phyloP scores from a whole-genome alignment of 2,329 filamentous ascomycete genomes.

The Fusarium ramigenum region DNA sequence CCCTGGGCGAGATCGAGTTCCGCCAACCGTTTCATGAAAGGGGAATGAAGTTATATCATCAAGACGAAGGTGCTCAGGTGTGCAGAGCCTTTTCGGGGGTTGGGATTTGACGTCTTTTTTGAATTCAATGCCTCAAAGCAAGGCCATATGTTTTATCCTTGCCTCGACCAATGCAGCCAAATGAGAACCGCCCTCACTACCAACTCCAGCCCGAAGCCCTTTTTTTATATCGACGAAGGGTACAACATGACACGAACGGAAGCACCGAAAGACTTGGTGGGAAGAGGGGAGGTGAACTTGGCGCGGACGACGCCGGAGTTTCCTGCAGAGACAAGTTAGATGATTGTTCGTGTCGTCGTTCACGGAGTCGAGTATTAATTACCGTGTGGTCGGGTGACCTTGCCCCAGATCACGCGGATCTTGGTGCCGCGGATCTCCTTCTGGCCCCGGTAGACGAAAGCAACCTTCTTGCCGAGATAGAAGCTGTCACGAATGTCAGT shows the following conservation, averaged over 20 bases:
- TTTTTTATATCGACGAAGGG: conserved; percentile 96
- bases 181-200: conserved; percentile 70
- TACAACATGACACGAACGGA: conserved; percentile 98
- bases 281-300: conserved; percentile 96
- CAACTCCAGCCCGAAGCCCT: conserved; percentile 66
- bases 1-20: conserved; percentile 39
- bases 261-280: conserved; percentile 95
- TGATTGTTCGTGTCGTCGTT: background rate
- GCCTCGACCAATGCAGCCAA: conserved; percentile 68
- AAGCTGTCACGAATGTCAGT: conserved; percentile 64
- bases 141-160: conserved; percentile 63
- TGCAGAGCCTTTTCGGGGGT: conserved; percentile 42
- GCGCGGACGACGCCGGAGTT: conserved; percentile 98
- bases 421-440: conserved; percentile 97
- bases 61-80: conserved; percentile 40
- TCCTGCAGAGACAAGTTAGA: conserved; percentile 61
- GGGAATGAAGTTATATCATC: conserved; percentile 33
- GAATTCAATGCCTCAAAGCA: conserved; percentile 65
- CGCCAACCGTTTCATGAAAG: conserved; percentile 36
- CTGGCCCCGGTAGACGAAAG: conserved; percentile 97
- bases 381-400: conserved; percentile 96
- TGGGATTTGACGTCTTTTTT: conserved; percentile 59
- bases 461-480: conserved; percentile 99
- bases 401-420: conserved; percentile 99
- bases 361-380: conserved; percentile 50